Percentiles rank a stretch among this genome's conserved stretches.
Evolutionary conservation across 225 moss, liverwort and hornwort species (phyloP).

Genomic region (Pseudisothecium myosuroides): DNA sequence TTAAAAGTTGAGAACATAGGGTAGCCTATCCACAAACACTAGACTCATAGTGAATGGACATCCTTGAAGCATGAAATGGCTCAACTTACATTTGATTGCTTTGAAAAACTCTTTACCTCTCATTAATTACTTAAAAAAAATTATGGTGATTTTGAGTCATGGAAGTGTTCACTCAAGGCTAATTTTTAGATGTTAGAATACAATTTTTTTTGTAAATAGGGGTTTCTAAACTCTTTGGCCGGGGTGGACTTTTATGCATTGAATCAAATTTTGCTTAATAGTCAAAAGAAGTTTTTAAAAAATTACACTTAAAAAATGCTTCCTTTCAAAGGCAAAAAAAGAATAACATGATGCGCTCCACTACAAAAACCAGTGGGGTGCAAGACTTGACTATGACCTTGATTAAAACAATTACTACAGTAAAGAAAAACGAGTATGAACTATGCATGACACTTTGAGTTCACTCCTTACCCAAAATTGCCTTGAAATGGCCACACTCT

Average conservation of each 20-base stretch:
- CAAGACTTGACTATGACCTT: background rate
- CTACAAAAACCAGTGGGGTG: accelerated
- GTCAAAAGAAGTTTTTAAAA: background rate
- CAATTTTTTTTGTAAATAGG: background rate
- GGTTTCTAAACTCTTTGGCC: accelerated
- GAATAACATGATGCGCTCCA: accelerated
- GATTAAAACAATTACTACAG: background rate
- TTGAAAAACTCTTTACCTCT: too few relatives aligned
- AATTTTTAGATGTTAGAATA: too few relatives aligned
- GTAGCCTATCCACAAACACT: background rate
- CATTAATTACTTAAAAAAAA: background rate
- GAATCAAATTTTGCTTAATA: too few relatives aligned
- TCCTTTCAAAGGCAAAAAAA: background rate
- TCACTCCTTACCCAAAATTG: background rate
- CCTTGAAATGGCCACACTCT: background rate
- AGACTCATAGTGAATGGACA: background rate
- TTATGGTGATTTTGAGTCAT: background rate
- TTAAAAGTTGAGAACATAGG: background rate
- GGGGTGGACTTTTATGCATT: accelerated
- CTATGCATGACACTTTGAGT: background rate
- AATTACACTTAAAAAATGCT: too few relatives aligned
- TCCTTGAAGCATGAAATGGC: background rate
- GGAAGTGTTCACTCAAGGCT: background rate
- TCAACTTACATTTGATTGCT: background rate
- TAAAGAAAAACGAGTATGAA: background rate